Percentiles rank a stretch among this genome's conserved stretches.
Conservation (phyloP, 768 basidiomycete genomes). For the Termitomyces sp. region DNA sequence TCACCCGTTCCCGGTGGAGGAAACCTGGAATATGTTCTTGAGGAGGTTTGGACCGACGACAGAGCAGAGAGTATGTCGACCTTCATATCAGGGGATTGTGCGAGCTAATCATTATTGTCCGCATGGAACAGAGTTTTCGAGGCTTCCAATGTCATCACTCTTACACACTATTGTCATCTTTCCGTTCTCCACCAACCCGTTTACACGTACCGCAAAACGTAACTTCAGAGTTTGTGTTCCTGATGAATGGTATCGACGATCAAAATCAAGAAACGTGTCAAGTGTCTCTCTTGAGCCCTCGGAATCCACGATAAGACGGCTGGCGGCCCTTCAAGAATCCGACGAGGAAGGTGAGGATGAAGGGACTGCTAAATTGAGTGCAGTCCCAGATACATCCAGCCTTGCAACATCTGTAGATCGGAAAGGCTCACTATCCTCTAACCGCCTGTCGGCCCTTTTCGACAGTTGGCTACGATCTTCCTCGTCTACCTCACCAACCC, state of each 20-base stretch:
- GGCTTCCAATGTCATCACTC: constrained; percentile 38
- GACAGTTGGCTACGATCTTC: constrained; percentile 58
- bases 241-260: constrained; percentile 76
- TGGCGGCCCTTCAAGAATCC: constrained; percentile 47
- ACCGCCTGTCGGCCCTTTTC: constrained; percentile 63
- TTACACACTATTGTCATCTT: constrained; percentile 41
- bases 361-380: constrained; percentile 57
- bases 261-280: constrained; percentile 52
- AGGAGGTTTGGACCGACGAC: constrained; percentile 61
- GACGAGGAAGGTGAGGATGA: constrained; percentile 44
- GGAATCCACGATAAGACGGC: constrained; percentile 44
- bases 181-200: constrained; percentile 38
- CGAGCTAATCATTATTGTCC: constrained; percentile 7
- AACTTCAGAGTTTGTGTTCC: constrained; percentile 66
- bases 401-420: constrained; percentile 39
- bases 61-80: constrained; percentile 47
- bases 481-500: constrained; percentile 34
- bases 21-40: constrained; percentile 67
- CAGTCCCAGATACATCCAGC: constrained; percentile 16
- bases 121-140: constrained; percentile 33
- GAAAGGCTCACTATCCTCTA: constrained; percentile 52
- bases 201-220: constrained; percentile 38
- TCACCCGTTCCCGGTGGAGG: constrained; percentile 68
- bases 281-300: constrained; percentile 46
- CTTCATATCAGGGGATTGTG: neutral